A percentile compares a stretch with the other conserved stretches of the same genome.
phyloP scores from a whole-genome alignment of 164 flowering plant genomes.

The Vitis amurensis region DNA sequence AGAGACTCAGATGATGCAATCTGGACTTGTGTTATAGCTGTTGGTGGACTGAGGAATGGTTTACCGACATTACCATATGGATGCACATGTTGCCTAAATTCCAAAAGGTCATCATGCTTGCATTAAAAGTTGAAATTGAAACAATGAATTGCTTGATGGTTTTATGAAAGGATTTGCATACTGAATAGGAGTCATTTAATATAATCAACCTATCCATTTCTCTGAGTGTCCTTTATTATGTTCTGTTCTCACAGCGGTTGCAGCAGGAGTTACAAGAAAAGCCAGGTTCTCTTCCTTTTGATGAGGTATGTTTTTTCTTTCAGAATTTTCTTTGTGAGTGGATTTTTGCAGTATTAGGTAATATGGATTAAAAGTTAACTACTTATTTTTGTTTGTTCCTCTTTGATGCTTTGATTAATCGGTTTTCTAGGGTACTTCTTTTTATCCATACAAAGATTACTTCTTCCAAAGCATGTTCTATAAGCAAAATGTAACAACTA shows the following conservation, averaged over 20 bases:
- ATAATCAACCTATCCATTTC: not conserved
- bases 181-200: not conserved
- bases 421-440: too few relatives aligned
- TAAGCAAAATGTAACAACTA: not conserved
- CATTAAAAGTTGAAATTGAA: not conserved
- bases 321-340: not conserved
- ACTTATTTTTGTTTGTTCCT: not conserved
- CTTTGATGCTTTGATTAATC: not conserved
- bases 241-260: constrained; percentile 47
- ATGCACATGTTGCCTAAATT: not conserved
- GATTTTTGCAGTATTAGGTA: too few relatives aligned
- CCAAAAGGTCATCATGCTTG: not conserved
- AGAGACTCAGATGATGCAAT: too few relatives aligned
- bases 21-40: too few relatives aligned
- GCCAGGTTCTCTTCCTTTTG: constrained; percentile 84
- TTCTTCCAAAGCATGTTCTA: not conserved
- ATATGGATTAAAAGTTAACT: not conserved
- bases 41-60: not conserved
- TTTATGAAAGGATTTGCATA: not conserved
- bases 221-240: not conserved
- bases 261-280: constrained; percentile 64
- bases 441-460: not conserved
- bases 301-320: constrained; percentile 61
- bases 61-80: not conserved
- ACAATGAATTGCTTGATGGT: not conserved